Evolutionary conservation across 2,329 filamentous ascomycete genomes (phyloP), one percentile per base, ranked within the genome.

Genomic region (Sporothrix sp.): DNA sequence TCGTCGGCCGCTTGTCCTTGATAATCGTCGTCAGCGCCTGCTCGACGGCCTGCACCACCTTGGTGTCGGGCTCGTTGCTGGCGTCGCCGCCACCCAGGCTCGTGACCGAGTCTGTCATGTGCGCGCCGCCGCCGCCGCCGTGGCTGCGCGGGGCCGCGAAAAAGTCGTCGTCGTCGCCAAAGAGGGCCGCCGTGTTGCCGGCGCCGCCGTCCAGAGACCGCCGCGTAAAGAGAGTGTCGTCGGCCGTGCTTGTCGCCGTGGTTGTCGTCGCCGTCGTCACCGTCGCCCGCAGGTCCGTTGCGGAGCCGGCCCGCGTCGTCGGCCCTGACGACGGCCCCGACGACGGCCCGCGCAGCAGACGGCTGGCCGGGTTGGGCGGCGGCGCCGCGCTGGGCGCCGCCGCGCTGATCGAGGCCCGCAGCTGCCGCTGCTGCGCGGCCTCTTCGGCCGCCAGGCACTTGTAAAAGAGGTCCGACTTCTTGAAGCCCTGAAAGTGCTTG

Each of bases 401-500:
- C 3, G 32, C 18, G n/a, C n/a, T n/a, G n/a, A n/a, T n/a, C 4
- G 40, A 32, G 6, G 40, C 20, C 3, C 30, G 43, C 5, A 25
- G 33, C 9, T 39, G 36, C 59, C 61, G 28, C 59, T 57, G 32
- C 33, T 49, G 52, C 2, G 50, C 50, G 9, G 79, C 75, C 66
- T 95, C 89, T 60, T 95, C 87, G 11, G 91, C 86, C 7, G 91
- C 88, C 1, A 98, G 74, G 63, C 90, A 96, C 65, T 98, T 98
- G 72, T 93, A 97, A 64, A 89, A 98, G 1, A 98, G 68, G 61
- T 97, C 93, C 0, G 93, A 95, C 58, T 82, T 86, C 62, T 90
- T 95, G 71, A 98, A 98, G 18, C 79, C 80, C 16, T 85, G 81
- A 56, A 93, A 93, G 62, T 95, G 80, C 13, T 77, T 79, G 20